These are phyloP conservation scores for Bipolaris zeicola DNA, from an alignment of 2,329 filamentous ascomycete genomes.

Conservation along the genomic window DNA sequence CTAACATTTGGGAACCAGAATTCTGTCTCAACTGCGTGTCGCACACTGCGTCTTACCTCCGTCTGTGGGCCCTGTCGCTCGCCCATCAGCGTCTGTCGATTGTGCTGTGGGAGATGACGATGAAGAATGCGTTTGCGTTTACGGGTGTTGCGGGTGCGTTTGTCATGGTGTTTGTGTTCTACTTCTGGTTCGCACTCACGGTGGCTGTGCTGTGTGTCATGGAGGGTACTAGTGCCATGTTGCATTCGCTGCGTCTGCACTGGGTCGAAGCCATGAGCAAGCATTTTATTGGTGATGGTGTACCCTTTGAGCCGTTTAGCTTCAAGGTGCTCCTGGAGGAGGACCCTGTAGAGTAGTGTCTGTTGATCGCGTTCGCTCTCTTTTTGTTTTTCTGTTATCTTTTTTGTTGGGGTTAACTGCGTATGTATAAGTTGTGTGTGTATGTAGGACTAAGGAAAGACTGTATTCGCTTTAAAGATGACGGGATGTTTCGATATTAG, in stretches of 20 bases:
- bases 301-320: conserved; percentile 86
- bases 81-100: conserved; percentile 97
- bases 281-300: conserved; percentile 88
- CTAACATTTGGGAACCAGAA: conserved; percentile 61
- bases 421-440: conserved; percentile 4
- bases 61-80: conserved; percentile 95
- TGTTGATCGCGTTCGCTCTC: too few relatives aligned
- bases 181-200: conserved; percentile 86
- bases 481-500: background rate
- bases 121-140: conserved; percentile 74
- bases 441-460: conserved; percentile 20
- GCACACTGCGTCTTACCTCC: conserved; percentile 97
- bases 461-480: background rate
- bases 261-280: conserved; percentile 99
- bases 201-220: conserved; percentile 84
- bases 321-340: conserved; percentile 86
- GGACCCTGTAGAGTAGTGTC: conserved; percentile 57
- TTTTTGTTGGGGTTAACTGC: conserved; percentile 4
- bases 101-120: conserved; percentile 96
- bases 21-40: conserved; percentile 99
- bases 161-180: conserved; percentile 81
- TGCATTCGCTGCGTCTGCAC: conserved; percentile 87
- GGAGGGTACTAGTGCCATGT: conserved; percentile 96
- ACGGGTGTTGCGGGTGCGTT: conserved; percentile 73
- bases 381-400: background rate